A percentile compares a stretch with the other conserved stretches of the same genome.
Conservation (phyloP, 1,139 yeast genomes). For the Lodderomyces elongisporus region DNA sequence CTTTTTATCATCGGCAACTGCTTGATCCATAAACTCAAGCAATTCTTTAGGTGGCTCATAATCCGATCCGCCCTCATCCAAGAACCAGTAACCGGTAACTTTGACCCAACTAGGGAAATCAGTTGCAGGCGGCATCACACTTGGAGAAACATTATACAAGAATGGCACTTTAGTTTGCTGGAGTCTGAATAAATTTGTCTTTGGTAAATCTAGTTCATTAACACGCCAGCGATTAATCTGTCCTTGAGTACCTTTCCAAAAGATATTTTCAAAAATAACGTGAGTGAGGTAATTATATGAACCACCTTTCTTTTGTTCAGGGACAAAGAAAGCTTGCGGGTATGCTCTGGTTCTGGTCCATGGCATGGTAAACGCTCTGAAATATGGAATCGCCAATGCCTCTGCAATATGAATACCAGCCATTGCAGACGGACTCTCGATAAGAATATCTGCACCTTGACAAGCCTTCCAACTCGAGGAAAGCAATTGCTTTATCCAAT, state of each 20-base stretch:
- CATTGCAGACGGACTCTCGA: constrained; percentile 95
- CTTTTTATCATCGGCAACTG: constrained; percentile 57
- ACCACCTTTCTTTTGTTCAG: constrained; percentile 90
- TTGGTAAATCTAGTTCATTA: constrained; percentile 55
- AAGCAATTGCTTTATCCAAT: constrained; percentile 75
- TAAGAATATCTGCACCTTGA: constrained; percentile 74
- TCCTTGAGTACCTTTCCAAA: constrained; percentile 90
- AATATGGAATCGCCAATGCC: constrained; percentile 81
- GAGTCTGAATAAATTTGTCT: constrained; percentile 64
- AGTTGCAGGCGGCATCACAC: constrained; percentile 84
- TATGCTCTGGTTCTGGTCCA: constrained; percentile 95
- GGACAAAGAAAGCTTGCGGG: constrained; percentile 94
- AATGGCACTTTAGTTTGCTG: constrained; percentile 83
- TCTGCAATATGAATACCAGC: constrained; percentile 94
- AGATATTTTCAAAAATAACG: constrained; percentile 84
- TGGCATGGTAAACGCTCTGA: constrained; percentile 96
- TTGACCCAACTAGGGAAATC: constrained; percentile 93
- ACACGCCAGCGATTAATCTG: constrained; percentile 88
- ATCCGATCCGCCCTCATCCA: constrained; percentile 63
- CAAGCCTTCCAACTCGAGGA: constrained; percentile 79
- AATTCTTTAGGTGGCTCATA: constrained; percentile 64
- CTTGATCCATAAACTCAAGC: constrained; percentile 55
- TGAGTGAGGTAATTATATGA: constrained; percentile 89
- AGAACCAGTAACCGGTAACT: constrained; percentile 94
- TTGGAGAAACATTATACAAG: constrained; percentile 81